Evolutionary conservation across 164 flowering plant genomes (phyloP), one percentile per base, ranked within the genome.

Genomic region (Annona squamosa): DNA sequence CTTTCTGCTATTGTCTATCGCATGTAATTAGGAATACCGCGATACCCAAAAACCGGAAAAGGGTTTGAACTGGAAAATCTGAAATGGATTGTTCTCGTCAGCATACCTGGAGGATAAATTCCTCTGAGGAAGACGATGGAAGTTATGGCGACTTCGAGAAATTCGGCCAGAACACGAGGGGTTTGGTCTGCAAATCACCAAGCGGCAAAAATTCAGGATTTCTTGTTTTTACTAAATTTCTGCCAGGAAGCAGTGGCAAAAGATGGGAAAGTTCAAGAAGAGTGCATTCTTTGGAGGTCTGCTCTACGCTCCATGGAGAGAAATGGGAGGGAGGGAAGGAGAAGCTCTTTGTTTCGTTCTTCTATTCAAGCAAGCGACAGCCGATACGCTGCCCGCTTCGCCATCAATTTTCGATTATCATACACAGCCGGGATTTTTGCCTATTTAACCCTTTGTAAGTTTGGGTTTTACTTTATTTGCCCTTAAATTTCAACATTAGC

Each of bases 71-170:
- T 56, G 63, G 44, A 62, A 62, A 12, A 48, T 46, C 37, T 4
- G 46, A 71, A 10, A 16, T 4, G 6, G 37, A 26, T 7, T 52
- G 13, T 7, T 52, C 59, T 1, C 13, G 9, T 4, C 13, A 16
- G 17, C 43, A 42, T 74, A 94, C 99, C 98, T 64, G 90, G 65
- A 48, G 98, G 98, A 76, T 95, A 95, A 63, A 95, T 46, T 68
- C 89, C 93, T 81, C 91, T 91, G 80, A 88, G 91, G 82, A 85
- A 93, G 48, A 95, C 88, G 43, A 95, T 77, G 0, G 94, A 88
- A 68, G 86, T 89, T 63, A 93, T 80, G 68, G 99, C 96, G 46
- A 90, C 95, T 76, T 95, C 97, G 61, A 95, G 81, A 71, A 95
- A 90, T 61, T 95, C 98, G 9, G 86, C 87, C 61, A 92, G 76